Evolutionary conservation across 495 filamentous ascomycete species (phyloP), one percentile per base, ranked within the genome.

Genomic region (Penicillium cataractarum): DNA sequence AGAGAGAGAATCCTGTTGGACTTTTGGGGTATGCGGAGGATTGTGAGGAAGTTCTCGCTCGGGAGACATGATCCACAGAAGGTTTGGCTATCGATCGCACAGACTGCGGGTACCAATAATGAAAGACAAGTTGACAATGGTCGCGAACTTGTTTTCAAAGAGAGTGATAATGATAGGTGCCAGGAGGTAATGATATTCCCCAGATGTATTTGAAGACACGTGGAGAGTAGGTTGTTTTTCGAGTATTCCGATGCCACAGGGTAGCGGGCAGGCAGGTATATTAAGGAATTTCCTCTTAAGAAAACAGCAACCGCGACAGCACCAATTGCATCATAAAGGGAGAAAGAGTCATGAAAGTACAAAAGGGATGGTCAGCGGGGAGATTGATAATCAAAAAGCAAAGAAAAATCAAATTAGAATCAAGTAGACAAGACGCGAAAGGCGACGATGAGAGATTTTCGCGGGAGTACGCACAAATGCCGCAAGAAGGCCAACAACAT

Each of bases 391-490:
- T 58, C 48, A 64, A 67, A 56, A 63, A 57, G 50, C 68, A 66
- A 58, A 52, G 63, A 69, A 69, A 64, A 57, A 19, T 55, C 17
- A 19, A 12, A 33, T 8, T 39, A 33, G 61, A 71, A 68, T 3
- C 32, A 22, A 24, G 50, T 61, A 50, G 63, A 59, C 22, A 37
- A 51, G 10, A 35, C 19, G 52, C 48, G 58, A 62, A 62, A 55
- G 55, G 57, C 54, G 32, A 50, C 49, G 57, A 70, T 76, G 77
- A 71, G 77, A 35, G 35, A 69, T 78, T 80, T 80, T 69, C 77
- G 77, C 77, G 76, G 59, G 71, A 69, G 56, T 27, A 73, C 76
- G 78, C 78, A 79, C 73, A 80, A 80, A 76, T 76, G 61, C 65
- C 78, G 74, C 78, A 68, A 51, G 24, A 29, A 6, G 48, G 8